Conservation (phyloP, 495 filamentous ascomycete species). For the Trypethelium eluteriae region DNA sequence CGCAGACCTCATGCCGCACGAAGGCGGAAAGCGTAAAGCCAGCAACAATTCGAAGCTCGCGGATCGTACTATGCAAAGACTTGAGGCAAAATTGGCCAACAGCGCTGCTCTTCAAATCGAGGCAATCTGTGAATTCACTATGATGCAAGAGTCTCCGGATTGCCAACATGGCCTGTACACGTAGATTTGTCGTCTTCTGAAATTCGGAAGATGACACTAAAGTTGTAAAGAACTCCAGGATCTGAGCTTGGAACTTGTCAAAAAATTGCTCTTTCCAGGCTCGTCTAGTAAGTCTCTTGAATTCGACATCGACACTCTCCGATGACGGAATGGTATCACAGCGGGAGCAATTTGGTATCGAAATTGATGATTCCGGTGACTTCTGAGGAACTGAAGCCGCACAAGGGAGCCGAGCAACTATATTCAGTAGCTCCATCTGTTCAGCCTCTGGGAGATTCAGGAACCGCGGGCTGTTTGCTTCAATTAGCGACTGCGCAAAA, state of each 20-base stretch:
- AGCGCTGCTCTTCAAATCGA: slow-evolving; percentile 57
- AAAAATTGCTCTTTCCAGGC: not conserved
- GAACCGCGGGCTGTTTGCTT: not conserved
- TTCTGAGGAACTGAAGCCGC: not conserved
- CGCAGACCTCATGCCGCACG: slow-evolving; percentile 44
- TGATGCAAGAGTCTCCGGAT: slow-evolving; percentile 62
- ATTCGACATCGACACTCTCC: not conserved
- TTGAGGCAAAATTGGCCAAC: slow-evolving; percentile 74
- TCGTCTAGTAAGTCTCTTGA: not conserved
- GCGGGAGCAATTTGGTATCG: not conserved
- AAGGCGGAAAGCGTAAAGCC: slow-evolving; percentile 62
- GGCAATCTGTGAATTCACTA: slow-evolving; percentile 44
- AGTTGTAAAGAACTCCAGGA: not conserved
- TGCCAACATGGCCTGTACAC: slow-evolving; percentile 65
- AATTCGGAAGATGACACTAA: slow-evolving; percentile 39
- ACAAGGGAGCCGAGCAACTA: not conserved
- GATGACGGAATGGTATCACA: not conserved
- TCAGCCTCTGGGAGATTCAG: not conserved
- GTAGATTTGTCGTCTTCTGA: slow-evolving; percentile 50
- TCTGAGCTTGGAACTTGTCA: not conserved
- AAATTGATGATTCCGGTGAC: not conserved
- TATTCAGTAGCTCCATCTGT: not conserved
- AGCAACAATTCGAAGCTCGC: slow-evolving; percentile 79
- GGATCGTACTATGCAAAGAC: slow-evolving; percentile 69
- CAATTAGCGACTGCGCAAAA: not conserved